Base-by-base conservation (phyloP, 2,329 filamentous ascomycete species). In the Talaromyces sp. region DNA sequence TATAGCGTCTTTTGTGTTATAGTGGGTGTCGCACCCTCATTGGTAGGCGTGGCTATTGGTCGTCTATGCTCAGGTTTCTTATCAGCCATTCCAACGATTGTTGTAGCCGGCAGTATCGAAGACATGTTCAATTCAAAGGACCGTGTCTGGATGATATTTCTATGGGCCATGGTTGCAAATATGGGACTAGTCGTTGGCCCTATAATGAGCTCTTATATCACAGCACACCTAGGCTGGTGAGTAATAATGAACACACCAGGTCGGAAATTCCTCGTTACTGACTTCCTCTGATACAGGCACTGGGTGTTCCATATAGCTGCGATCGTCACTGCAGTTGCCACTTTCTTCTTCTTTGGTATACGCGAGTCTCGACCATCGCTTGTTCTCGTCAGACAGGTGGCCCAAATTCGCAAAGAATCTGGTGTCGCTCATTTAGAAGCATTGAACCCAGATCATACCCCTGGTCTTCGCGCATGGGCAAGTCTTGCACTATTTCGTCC, bases 71-170 rank as follows among this genome's bases (percentile, higher is more conserved):
- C 71, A 0, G 78, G 78, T 0, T 60, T 78, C 11, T 57, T 75
- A 3, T 77, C 77, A 0, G 76, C 78, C 1, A 72, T 79, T 11
- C 78, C 78, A 1, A 70, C 75, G 0, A 71, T 76, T 6, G 74
- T 80, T 6, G 71, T 75, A 4, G 70, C 73, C 0, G 77, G 78
- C 0, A 77, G 74, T 48, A 70, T 80, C 22, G 79, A 81, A 54
- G 77, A 81, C 58, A 72, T 81, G 63, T 80, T 72, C 61, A 73
- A 78, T 44, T 67, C 70, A 2, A 67, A 67, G 43, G 64, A 65
- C 17, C 69, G 78, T 5, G 71, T 79, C 3, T 80, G 75, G 76
- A 54, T 76, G 5, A 68, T 80, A 1, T 74, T 75, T 41, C 48
- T 72, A 1, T 80, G 77, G 73, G 70, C 71, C 32, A 65, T 68